phyloP scores from a whole-genome alignment of 768 basidiomycete genomes.

The Calocybe cyanea region DNA sequence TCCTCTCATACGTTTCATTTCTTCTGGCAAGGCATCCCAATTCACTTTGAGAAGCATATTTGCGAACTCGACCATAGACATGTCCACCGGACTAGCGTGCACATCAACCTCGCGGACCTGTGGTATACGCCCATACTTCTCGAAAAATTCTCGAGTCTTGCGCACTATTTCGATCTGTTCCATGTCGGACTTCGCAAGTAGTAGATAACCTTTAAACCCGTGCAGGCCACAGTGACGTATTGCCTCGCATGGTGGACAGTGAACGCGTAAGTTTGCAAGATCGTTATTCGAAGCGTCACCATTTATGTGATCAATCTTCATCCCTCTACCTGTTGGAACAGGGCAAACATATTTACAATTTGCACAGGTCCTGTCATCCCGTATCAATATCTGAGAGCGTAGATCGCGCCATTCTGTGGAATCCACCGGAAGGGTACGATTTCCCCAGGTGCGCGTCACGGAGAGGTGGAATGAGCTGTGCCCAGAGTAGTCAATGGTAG shows the following conservation, averaged over 20 bases:
- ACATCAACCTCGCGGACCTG: conserved; percentile 11
- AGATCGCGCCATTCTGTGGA: conserved; percentile 7
- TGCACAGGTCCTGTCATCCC: conserved; percentile 12
- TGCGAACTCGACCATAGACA: conserved; percentile 6
- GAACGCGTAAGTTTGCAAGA: conserved; percentile 9
- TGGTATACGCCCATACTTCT: conserved; percentile 10
- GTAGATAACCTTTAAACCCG: conserved; percentile 4
- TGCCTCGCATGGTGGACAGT: conserved; percentile 12
- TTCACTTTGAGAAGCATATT: neutral
- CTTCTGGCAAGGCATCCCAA: conserved; percentile 4
- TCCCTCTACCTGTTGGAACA: conserved; percentile 3
- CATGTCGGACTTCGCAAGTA: conserved; percentile 7
- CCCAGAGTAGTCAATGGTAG: neutral
- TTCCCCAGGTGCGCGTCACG: conserved; percentile 4
- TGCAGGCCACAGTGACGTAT: conserved; percentile 13
- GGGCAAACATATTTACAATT: conserved; percentile 9
- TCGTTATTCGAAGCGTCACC: conserved; percentile 12
- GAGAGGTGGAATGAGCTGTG: conserved; percentile 1
- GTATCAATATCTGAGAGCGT: conserved; percentile 4
- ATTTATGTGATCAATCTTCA: conserved; percentile 10
- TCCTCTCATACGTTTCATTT: conserved; percentile 1
- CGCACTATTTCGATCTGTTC: conserved; percentile 16
- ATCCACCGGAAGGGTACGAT: neutral
- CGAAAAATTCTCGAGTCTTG: conserved; percentile 14
- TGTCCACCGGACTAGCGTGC: conserved; percentile 3